Base-by-base conservation (phyloP, 352 stramenopile species). In the Lagenidium giganteum region DNA sequence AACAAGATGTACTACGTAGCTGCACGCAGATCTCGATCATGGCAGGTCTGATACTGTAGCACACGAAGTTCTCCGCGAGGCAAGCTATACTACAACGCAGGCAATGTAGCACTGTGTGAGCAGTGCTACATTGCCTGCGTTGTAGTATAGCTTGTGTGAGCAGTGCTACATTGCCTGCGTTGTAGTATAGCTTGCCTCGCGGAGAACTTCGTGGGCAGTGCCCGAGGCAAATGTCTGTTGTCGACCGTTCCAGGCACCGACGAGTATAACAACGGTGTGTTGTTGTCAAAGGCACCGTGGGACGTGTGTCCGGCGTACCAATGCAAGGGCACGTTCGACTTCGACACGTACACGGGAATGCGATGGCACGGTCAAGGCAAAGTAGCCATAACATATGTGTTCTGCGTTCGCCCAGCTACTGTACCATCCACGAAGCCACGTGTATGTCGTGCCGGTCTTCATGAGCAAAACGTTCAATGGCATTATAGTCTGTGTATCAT, bases 201-300 rank as follows among this genome's bases (percentile, higher is more conserved):
- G n/a, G n/a, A n/a, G 3, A 30, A 28, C 28, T 20, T 56, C 21
- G 38, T 16, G n/a, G 52, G 47, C 16, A 40, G 52, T 21, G 30
- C 37, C 0, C 33, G 33, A 6, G 52, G 52, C 31, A 41, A 21
- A 7, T 21, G 24, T 5, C 16, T 56, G 17, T 23, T 56, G 4
- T 38, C 36, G 30, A 42, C 39, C 1, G 52, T 61, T 23, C 40
- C 43, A 4, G 52, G 27, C 28, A 56, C 56, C 25, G 52, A 61
- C 38, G 52, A 61, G 47, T 61, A 52, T 37, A 47, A 51, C 17
- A 36, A 30, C 22, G 52, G 52, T 17, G 43, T 61, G 8, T 11
- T 61, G 14, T 46, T 49, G 38, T 37, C 46, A 11, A 56, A 24
- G 14, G 52, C 52, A 29, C 52, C 52, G 35, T 61, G 46, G 46